Percentiles rank a stretch among this genome's conserved stretches.
Evolutionary conservation across 2,329 filamentous ascomycete species (phyloP).

Genomic region (Volutella citrinella): DNA sequence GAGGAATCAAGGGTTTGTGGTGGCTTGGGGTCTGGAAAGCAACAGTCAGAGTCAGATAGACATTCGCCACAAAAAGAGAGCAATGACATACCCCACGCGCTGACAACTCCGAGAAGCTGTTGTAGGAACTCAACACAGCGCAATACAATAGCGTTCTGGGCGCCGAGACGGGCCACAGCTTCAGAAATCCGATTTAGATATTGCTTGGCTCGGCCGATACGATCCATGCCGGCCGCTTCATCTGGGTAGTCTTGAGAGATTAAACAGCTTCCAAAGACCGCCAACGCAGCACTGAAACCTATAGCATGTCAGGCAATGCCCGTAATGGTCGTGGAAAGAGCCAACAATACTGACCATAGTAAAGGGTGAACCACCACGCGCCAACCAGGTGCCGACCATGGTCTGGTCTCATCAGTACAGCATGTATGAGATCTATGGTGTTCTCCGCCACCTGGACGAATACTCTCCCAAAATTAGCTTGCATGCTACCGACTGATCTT

Average conservation of each 20-base stretch:
- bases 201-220: background rate
- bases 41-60: background rate
- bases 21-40: background rate
- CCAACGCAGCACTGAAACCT: conserved; percentile 15
- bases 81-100: conserved; percentile 1
- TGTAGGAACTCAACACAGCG: conserved; percentile 6
- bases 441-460: conserved; percentile 9
- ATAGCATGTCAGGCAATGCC: background rate
- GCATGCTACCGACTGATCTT: conserved; percentile 7
- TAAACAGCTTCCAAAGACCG: conserved; percentile 9
- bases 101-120: background rate
- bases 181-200: conserved; percentile 2
- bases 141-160: conserved; percentile 2
- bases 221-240: background rate
- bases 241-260: background rate
- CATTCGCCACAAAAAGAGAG: too few species aligned
- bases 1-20: background rate
- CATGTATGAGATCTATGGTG: conserved; percentile 10
- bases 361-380: conserved; percentile 18
- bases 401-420: conserved; percentile 2
- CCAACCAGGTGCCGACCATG: conserved; percentile 10
- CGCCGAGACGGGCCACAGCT: conserved; percentile 2
- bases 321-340: background rate
- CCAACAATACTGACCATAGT: conserved; percentile 11
- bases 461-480: conserved; percentile 6